These are phyloP conservation scores for Neoscytalidium dimidiatum DNA, from an alignment of 2,329 filamentous ascomycete genomes.

Conservation along the genomic window DNA sequence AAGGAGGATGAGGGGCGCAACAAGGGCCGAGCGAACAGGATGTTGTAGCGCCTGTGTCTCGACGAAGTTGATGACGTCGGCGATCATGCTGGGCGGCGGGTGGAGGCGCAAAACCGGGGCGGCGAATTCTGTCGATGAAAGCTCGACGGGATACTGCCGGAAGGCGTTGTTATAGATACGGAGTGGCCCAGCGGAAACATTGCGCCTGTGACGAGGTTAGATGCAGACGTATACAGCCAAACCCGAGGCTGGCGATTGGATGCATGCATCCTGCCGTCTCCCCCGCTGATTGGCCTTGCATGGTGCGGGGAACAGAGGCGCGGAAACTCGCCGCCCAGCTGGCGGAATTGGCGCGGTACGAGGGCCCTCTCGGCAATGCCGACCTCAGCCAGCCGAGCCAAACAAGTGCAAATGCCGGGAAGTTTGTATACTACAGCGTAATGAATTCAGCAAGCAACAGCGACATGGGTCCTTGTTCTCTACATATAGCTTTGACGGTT, in stretches of 20 bases:
- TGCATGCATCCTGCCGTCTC: background rate
- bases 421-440: background rate
- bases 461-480: too few relatives aligned
- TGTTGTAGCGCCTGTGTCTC: constrained; percentile 23
- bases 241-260: constrained; percentile 5
- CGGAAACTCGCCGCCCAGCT: background rate
- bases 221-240: background rate
- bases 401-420: background rate
- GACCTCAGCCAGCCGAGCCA: background rate
- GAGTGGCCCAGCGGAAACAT: constrained; percentile 6
- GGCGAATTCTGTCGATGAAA: background rate
- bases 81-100: constrained; percentile 14
- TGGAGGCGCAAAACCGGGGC: too few relatives aligned
- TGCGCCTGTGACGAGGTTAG: constrained; percentile 1
- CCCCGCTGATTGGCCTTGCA: constrained; percentile 2
- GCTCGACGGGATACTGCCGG: constrained; percentile 2
- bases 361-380: background rate
- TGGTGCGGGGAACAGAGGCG: constrained; percentile 11
- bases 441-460: background rate
- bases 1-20: constrained; percentile 31
- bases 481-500: too few relatives aligned
- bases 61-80: background rate
- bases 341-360: background rate
- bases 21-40: constrained; percentile 28
- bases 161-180: background rate